Evolutionary conservation across 441 rosid genomes (phyloP), one percentile per base, ranked within the genome.

Genomic region (Pelargonium citronellum): DNA sequence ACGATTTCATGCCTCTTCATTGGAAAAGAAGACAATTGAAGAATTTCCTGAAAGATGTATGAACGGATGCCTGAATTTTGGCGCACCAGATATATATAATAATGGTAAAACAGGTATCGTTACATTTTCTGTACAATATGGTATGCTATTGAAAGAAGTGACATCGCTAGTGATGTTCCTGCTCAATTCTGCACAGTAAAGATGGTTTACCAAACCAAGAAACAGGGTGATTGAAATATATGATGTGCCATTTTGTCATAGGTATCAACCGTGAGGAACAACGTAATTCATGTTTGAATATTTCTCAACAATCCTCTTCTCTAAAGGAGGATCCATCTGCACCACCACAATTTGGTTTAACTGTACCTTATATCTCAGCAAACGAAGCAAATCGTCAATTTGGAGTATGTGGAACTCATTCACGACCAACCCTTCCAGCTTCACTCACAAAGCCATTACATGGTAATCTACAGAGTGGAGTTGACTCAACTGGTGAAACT

Each of bases 1-100:
- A 44, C 82, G 81, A 74, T 78, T 81, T 75, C 62, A 80, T 70
- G 75, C 79, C 66, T 64, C 83, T 80, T 67, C 86, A 69, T 43
- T 79, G 73, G 97, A 86, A 57, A 86, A 78, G 75, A 84, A 75
- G 74, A 87, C 88, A 82, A 51, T 81, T 72, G 91, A 86, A 66
- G 84, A 85, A 71, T 81, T 83, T 66, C 74, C 94, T 73, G 91
- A 85, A 66, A 84, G 84, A 79, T 70, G 80, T 67, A 78, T 81
- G 77, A 89, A 84, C 79, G 91, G 89, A 55, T 5, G 61, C 17
- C 17, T 55, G 17, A 55, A n/a, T 6, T 55, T 55, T 16, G 61
- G 61, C 20, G 61, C 8, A 19, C 2, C 61, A 6, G 61, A n/a
- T 15, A 16, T 16, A n/a, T 55, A 55, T 55, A 8, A 55, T 17